Percentiles rank a stretch among this genome's conserved stretches.
Evolutionary conservation across 2,329 filamentous ascomycete species (phyloP).

Genomic region (Zymoseptoria crescenta): DNA sequence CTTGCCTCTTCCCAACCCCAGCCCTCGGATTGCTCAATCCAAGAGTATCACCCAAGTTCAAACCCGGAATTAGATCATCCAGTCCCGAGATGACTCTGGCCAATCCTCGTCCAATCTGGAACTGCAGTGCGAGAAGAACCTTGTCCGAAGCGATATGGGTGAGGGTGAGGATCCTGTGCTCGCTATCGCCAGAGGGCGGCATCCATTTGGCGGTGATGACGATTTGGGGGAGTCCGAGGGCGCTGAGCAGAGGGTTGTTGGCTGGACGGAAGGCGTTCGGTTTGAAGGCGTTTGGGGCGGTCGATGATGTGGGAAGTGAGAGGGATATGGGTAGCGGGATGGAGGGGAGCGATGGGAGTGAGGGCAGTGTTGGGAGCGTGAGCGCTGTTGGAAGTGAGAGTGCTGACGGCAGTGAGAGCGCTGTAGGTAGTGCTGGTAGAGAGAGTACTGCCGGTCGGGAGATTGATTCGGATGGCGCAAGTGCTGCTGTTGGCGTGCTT

Average conservation of each 20-base stretch:
- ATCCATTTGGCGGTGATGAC: neutral
- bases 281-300: neutral
- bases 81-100: neutral
- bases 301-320: neutral
- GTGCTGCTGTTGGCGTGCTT: neutral
- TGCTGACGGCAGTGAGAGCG: neutral
- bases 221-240: neutral
- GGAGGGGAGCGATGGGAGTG: neutral
- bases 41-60: neutral
- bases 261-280: neutral
- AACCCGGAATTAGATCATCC: neutral
- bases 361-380: neutral
- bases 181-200: no score
- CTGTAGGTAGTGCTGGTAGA: neutral
- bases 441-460: neutral
- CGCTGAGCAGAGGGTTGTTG: neutral
- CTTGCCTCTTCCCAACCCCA: neutral
- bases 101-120: neutral
- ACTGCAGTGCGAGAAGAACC: neutral
- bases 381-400: neutral
- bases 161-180: neutral
- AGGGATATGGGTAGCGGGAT: neutral
- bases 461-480: neutral
- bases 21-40: neutral
- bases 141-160: neutral